A percentile compares a stretch with the other conserved stretches of the same genome.
Evolutionary conservation across 1,139 yeast genomes (phyloP).

Genomic region (Lodderomyces oxycetoniae): DNA sequence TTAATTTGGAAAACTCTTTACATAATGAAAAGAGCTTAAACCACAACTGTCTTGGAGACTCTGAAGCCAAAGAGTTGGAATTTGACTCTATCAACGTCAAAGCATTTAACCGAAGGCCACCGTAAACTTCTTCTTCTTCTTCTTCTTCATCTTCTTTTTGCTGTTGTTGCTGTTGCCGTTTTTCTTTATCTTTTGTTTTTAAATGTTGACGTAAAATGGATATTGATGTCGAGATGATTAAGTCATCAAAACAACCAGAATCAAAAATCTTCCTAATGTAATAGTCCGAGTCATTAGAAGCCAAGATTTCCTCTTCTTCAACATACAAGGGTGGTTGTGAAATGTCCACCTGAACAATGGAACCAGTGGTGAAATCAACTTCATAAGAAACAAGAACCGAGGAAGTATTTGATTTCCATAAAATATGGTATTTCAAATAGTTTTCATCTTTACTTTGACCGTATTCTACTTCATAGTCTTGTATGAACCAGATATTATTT

Average conservation of each 20-base stretch:
- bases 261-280: slow-evolving; percentile 44
- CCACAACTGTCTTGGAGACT: slow-evolving; percentile 34
- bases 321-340: slow-evolving; percentile 16
- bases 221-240: slow-evolving; percentile 40
- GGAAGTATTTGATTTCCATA: slow-evolving; percentile 65
- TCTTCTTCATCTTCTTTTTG: neutral
- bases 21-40: slow-evolving; percentile 57
- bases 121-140: neutral
- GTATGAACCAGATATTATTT: slow-evolving; percentile 47
- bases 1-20: slow-evolving; percentile 57
- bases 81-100: slow-evolving; percentile 21
- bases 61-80: slow-evolving; percentile 7
- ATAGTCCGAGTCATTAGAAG: slow-evolving; percentile 29
- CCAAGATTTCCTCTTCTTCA: slow-evolving; percentile 21
- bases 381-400: slow-evolving; percentile 34
- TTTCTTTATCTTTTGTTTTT: slow-evolving; percentile 12
- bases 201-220: slow-evolving; percentile 28
- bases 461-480: slow-evolving; percentile 34
- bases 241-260: slow-evolving; percentile 41
- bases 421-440: slow-evolving; percentile 25
- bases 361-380: slow-evolving; percentile 18
- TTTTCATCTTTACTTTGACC: slow-evolving; percentile 8
- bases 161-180: too few species aligned
- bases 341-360: slow-evolving; percentile 16
- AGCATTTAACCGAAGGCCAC: slow-evolving; percentile 17